These are phyloP conservation scores for Ascodesmis nigricans DNA, from an alignment of 495 filamentous ascomycete genomes.

Conservation along the genomic window DNA sequence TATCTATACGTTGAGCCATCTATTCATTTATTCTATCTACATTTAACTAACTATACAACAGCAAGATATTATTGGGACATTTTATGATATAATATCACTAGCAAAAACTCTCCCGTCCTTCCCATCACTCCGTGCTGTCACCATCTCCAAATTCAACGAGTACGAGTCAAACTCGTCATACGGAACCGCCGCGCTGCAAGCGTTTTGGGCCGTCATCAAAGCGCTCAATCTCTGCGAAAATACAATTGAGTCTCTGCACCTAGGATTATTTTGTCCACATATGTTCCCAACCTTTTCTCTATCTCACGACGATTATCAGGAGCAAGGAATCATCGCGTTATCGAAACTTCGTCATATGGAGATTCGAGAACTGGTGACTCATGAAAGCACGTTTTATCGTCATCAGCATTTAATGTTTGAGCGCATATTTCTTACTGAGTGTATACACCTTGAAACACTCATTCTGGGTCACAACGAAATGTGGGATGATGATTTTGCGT, in stretches of 20 bases:
- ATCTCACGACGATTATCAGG: too few relatives aligned
- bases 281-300: too few relatives aligned
- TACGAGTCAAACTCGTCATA: neutral
- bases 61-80: constrained; percentile 14
- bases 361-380: too few relatives aligned
- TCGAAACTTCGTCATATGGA: too few relatives aligned
- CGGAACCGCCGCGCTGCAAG: constrained; percentile 9
- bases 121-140: constrained; percentile 8
- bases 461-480: too few relatives aligned
- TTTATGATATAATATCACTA: constrained; percentile 16
- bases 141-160: constrained; percentile 7
- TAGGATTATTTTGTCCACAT: too few relatives aligned
- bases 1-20: neutral
- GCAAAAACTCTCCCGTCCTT: constrained; percentile 11
- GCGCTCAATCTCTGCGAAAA: constrained; percentile 12
- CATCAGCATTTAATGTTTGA: too few relatives aligned
- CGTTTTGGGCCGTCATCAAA: constrained; percentile 15
- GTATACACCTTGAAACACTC: too few relatives aligned
- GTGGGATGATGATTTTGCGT: too few relatives aligned
- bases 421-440: too few relatives aligned
- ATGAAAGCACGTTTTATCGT: too few relatives aligned
- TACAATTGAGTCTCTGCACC: constrained; percentile 9
- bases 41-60: constrained; percentile 5
- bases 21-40: neutral
- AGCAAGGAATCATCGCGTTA: too few relatives aligned